Conservation (phyloP, 345 rosid genomes). For the Rhodamnia argentea region DNA sequence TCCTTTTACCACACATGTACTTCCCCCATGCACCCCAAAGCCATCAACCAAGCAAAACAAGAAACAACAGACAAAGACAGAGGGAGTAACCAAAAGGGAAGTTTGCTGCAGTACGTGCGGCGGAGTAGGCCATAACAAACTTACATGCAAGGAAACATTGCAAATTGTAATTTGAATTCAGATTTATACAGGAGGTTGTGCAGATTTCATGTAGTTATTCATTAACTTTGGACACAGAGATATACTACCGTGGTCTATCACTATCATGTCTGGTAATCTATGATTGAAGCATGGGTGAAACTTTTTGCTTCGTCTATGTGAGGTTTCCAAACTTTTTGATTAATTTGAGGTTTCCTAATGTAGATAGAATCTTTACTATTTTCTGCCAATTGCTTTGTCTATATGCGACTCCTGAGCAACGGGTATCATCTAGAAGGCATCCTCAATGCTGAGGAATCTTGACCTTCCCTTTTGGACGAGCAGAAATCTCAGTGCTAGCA, state of each 20-base stretch:
- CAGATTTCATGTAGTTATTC: neutral
- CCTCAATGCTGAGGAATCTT: neutral
- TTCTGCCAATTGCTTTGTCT: neutral
- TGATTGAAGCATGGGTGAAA: neutral
- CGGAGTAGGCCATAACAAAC: constrained; percentile 78
- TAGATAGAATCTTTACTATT: neutral
- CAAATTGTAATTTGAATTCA: neutral
- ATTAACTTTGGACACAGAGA: neutral
- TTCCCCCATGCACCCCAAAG: constrained; percentile 45
- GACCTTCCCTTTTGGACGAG: neutral
- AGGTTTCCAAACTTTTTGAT: neutral
- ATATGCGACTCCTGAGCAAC: neutral
- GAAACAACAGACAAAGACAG: constrained; percentile 27
- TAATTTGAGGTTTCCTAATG: neutral
- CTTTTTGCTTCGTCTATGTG: neutral
- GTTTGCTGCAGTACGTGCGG: constrained; percentile 68
- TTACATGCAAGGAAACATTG: constrained; percentile 54
- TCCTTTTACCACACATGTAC: constrained; percentile 20
- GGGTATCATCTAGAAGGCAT: neutral
- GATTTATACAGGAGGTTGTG: neutral
- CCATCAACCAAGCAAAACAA: constrained; percentile 30
- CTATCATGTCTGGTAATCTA: neutral
- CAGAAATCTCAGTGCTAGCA: neutral
- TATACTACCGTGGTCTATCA: neutral
- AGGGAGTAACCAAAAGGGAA: constrained; percentile 35